Conservation (phyloP, 2,329 filamentous ascomycete genomes). For the Chlorencoelia australis region DNA sequence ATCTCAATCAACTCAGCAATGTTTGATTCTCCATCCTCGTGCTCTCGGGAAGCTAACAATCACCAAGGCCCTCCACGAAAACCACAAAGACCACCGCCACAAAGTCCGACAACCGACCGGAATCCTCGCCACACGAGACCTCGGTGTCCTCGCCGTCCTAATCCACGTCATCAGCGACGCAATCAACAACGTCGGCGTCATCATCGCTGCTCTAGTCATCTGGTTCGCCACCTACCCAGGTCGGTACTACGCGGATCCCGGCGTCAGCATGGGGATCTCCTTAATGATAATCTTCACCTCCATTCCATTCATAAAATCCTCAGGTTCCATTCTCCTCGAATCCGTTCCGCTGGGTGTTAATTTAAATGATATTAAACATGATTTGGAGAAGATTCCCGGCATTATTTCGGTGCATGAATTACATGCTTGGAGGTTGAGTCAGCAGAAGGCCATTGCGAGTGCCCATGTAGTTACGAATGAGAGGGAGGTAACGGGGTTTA, state of each 20-base stretch:
- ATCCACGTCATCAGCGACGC: constrained; percentile 64
- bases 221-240: constrained; percentile 49
- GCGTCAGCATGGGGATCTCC: constrained; percentile 56
- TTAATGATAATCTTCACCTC: constrained; percentile 61
- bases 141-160: constrained; percentile 63
- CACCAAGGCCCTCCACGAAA: neutral
- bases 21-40: no score
- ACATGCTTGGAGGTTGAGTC: constrained; percentile 64
- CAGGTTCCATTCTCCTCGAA: constrained; percentile 56
- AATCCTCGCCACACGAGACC: constrained; percentile 38
- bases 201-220: constrained; percentile 57
- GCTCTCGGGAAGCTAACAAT: constrained; percentile 3
- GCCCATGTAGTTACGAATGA: constrained; percentile 57
- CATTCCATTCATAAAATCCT: constrained; percentile 37
- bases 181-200: constrained; percentile 68
- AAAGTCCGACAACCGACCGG: constrained; percentile 20
- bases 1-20: constrained; percentile 7
- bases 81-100: constrained; percentile 43
- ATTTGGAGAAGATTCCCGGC: constrained; percentile 61
- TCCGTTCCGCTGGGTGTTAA: constrained; percentile 51
- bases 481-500: constrained; percentile 46
- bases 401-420: constrained; percentile 60
- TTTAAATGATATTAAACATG: constrained; percentile 53
- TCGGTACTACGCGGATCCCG: constrained; percentile 64
- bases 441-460: constrained; percentile 58